A percentile compares a stretch with the other conserved stretches of the same genome.
phyloP scores from a whole-genome alignment of 257 asterid genomes.

The Fraxinus quadrangulata region DNA sequence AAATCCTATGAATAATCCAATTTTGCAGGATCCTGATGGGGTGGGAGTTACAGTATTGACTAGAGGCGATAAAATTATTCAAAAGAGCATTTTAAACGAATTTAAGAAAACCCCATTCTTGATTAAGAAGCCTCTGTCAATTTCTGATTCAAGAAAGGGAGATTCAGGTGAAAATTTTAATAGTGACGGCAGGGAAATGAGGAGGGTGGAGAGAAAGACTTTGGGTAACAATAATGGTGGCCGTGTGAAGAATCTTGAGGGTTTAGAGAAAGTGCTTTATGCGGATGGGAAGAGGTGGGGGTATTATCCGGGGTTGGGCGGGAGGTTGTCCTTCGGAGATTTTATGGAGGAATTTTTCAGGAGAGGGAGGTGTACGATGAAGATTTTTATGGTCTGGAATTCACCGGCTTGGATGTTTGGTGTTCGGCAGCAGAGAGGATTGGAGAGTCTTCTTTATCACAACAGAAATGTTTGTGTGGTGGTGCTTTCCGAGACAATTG shows the following conservation, averaged over 20 bases:
- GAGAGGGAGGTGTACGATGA: constrained; percentile 66
- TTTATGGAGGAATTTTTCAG: constrained; percentile 82
- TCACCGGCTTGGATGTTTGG: constrained; percentile 97
- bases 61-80: constrained; percentile 73
- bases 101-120: constrained; percentile 62
- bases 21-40: constrained; percentile 93
- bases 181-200: constrained; percentile 31
- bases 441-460: constrained; percentile 82
- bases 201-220: constrained; percentile 56
- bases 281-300: constrained; percentile 99
- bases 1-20: constrained; percentile 79
- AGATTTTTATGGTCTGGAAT: constrained; percentile 95
- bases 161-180: constrained; percentile 27
- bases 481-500: constrained; percentile 91
- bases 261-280: constrained; percentile 44
- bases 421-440: constrained; percentile 82
- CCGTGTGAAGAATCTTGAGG: constrained; percentile 34
- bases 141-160: constrained; percentile 33
- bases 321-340: constrained; percentile 60
- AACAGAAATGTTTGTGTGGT: constrained; percentile 80
- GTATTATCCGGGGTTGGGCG: constrained; percentile 79
- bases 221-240: constrained; percentile 41
- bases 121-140: constrained; percentile 58
- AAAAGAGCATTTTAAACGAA: constrained; percentile 66
- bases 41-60: constrained; percentile 68